phyloP scores from a whole-genome alignment of 345 rosid genomes.

The Gossypium bickii region DNA sequence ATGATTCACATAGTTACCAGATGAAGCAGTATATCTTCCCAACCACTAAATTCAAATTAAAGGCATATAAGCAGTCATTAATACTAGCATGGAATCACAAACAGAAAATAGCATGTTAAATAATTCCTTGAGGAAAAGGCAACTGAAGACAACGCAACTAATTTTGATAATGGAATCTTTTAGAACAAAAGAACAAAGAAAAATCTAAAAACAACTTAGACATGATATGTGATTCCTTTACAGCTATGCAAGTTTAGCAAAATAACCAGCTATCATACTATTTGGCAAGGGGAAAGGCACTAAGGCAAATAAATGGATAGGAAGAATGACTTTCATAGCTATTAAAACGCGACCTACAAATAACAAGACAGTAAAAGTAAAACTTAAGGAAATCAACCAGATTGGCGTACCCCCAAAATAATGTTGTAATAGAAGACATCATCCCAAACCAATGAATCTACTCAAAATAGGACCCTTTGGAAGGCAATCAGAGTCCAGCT shows the following conservation, averaged over 20 bases:
- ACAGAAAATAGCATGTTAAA: too few relatives aligned
- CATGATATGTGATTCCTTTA: background rate
- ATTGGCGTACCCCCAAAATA: background rate
- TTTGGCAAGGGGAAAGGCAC: constrained; percentile 2
- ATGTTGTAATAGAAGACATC: background rate
- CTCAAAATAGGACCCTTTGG: background rate
- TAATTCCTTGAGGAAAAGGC: background rate
- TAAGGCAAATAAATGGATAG: background rate
- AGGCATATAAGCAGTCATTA: background rate
- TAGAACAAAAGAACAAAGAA: background rate
- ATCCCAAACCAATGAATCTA: background rate
- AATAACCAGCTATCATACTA: background rate
- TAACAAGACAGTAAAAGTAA: background rate
- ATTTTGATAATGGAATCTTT: background rate
- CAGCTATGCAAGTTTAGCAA: background rate
- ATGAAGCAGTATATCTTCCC: background rate
- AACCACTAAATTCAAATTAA: background rate
- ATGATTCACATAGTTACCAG: background rate
- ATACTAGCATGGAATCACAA: background rate
- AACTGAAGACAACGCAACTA: background rate
- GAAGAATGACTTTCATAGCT: background rate
- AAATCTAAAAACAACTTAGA: background rate
- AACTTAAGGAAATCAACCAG: background rate
- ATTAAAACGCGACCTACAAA: background rate
- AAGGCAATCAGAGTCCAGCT: background rate